These are phyloP conservation scores for Penicillium sp. DNA, from an alignment of 2,329 filamentous ascomycete genomes.

Conservation along the genomic window DNA sequence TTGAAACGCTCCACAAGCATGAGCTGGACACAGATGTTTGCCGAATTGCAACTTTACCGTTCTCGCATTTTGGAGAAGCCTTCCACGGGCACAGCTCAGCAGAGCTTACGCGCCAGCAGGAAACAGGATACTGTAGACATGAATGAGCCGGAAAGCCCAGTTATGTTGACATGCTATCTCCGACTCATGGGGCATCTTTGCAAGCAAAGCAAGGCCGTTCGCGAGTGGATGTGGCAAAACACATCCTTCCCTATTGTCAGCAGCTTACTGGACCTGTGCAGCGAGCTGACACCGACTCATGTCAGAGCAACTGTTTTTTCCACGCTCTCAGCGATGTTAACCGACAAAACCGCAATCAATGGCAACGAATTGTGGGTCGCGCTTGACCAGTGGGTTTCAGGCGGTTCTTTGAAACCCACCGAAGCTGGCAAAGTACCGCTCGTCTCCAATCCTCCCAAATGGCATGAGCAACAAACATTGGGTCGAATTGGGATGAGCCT, in stretches of 20 bases:
- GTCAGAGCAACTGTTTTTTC: slow-evolving; percentile 79
- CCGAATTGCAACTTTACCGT: slow-evolving; percentile 79
- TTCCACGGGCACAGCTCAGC: slow-evolving; percentile 41
- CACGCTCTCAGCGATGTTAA: slow-evolving; percentile 68
- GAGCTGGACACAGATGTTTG: slow-evolving; percentile 89
- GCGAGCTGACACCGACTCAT: slow-evolving; percentile 67
- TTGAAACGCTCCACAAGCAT: slow-evolving; percentile 77
- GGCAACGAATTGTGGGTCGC: slow-evolving; percentile 71
- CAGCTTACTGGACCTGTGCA: slow-evolving; percentile 71
- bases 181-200: slow-evolving; percentile 79
- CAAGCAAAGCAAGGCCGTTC: slow-evolving; percentile 63
- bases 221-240: slow-evolving; percentile 65
- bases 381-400: slow-evolving; percentile 73
- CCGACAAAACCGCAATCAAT: slow-evolving; percentile 62
- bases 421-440: slow-evolving; percentile 45
- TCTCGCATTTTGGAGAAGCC: slow-evolving; percentile 70
- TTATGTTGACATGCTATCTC: slow-evolving; percentile 94
- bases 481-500: slow-evolving; percentile 70
- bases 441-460: slow-evolving; percentile 37
- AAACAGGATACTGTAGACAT: slow-evolving; percentile 62
- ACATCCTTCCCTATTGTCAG: slow-evolving; percentile 64
- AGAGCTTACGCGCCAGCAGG: slow-evolving; percentile 52
- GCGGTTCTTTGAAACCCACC: slow-evolving; percentile 37
- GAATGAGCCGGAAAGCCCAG: slow-evolving; percentile 87
- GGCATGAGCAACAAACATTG: slow-evolving; percentile 58